Evolutionary conservation across 2,329 filamentous ascomycete genomes (phyloP), one percentile per base, ranked within the genome.

Genomic region (Sporothrix dimorphospora): DNA sequence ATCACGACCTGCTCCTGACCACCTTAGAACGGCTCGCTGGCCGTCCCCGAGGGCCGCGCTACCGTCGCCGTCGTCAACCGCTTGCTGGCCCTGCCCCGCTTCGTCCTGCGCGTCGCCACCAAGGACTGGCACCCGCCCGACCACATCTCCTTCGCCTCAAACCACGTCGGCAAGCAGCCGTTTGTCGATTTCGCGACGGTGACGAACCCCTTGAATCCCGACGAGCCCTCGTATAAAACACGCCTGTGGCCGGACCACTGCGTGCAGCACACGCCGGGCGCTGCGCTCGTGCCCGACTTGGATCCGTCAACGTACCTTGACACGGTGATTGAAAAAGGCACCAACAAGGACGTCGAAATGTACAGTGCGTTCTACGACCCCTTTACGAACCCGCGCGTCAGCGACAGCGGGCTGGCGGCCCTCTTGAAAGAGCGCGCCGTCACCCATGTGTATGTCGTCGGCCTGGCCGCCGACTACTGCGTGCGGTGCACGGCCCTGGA

Each of bases 161-260:
- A 94, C 81, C 94, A 98, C 81, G 75, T 81, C 75, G 73, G 51
- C 77, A 90, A 92, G 77, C 80, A 84, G 73, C 89, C 95, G 0
- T 97, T 92, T 79, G 83, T 86, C 45, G 91, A 91, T 51, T 83
- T 81, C 42, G 83, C 89, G 69, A 88, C 83, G 3, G 89, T 98
- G 78, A 79, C 79, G 70, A 93, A 94, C 81, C 92, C 92, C 1
- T 76, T 82, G 75, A 89, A 93, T 81, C 80, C 87, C 4, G 77
- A 83, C 9, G 89, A 92, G 79, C 85, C 83, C 30, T 85, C 83
- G 24, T 91, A 94, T 82, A 81, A 83, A 53, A 90, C 91, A 71
- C 85, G 89, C 51, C 86, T 99, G 11, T 99, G 96, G 96, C 96
- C 96, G 0, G 88, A 89, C 27, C 96, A 99, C 83, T 98, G 96